Conservation (phyloP, 2,329 filamentous ascomycete species). For the Claviceps fusiformis region DNA sequence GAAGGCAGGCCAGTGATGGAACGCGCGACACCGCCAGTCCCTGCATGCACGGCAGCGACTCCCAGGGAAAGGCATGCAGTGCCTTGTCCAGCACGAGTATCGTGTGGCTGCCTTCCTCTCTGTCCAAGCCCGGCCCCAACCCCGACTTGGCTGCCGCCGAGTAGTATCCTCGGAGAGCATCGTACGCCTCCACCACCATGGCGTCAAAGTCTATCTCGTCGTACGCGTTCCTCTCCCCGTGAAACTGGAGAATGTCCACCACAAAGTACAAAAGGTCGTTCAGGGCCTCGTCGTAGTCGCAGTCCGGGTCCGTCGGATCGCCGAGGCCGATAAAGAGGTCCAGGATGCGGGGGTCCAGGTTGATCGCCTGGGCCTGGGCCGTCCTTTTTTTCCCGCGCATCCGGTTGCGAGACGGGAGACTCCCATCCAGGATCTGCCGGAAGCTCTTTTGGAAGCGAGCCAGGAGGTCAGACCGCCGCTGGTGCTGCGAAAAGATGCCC, state of each 20-base stretch:
- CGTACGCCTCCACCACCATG: slow-evolving; percentile 78
- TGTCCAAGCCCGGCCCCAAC: slow-evolving; percentile 14
- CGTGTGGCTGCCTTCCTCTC: slow-evolving; percentile 48
- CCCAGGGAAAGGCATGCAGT: slow-evolving; percentile 88
- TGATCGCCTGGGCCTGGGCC: slow-evolving; percentile 24
- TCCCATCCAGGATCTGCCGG: slow-evolving; percentile 63
- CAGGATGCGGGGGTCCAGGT: slow-evolving; percentile 50
- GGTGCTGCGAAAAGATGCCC: slow-evolving; percentile 75
- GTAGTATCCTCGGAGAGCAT: slow-evolving; percentile 72
- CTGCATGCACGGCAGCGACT: slow-evolving; percentile 78
- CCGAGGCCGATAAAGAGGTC: slow-evolving; percentile 83
- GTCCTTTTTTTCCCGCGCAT: slow-evolving; percentile 44
- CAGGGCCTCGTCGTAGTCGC: slow-evolving; percentile 76
- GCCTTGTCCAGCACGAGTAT: slow-evolving; percentile 85
- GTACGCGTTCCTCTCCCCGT: slow-evolving; percentile 90
- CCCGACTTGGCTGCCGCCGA: slow-evolving; percentile 28
- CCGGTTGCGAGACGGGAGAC: slow-evolving; percentile 70
- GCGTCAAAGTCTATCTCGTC: slow-evolving; percentile 93
- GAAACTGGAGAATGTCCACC: slow-evolving; percentile 90
- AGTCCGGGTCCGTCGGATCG: slow-evolving; percentile 50
- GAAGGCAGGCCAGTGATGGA: slow-evolving; percentile 71
- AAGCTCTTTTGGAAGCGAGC: slow-evolving; percentile 67
- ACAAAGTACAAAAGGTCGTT: slow-evolving; percentile 92
- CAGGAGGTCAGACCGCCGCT: slow-evolving; percentile 48
- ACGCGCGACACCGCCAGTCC: slow-evolving; percentile 71